These are phyloP conservation scores for Tausonia pullulans DNA, from an alignment of 1,284 basidiomycete species.

Conservation along the genomic window DNA sequence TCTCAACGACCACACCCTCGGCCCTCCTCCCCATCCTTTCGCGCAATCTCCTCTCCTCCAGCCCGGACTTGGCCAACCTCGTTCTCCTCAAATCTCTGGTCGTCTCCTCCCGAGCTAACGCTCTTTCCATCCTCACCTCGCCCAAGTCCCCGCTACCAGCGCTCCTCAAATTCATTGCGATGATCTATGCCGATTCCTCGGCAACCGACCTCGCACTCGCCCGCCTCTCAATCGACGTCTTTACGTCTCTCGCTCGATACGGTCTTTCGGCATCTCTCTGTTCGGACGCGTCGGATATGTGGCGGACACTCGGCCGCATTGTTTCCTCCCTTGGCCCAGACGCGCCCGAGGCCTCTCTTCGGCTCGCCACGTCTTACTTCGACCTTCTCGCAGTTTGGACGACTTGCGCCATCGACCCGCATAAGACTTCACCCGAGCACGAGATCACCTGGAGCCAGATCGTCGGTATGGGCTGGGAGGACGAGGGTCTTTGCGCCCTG, in stretches of 20 bases:
- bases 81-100: slow-evolving; percentile 51
- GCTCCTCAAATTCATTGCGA: slow-evolving; percentile 62
- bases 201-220: neutral
- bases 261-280: slow-evolving; percentile 49
- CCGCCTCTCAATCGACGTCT: slow-evolving; percentile 43
- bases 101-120: slow-evolving; percentile 53
- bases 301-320: slow-evolving; percentile 22
- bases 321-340: slow-evolving; percentile 24
- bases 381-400: slow-evolving; percentile 59
- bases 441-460: slow-evolving; percentile 85
- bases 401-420: slow-evolving; percentile 74
- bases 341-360: too few relatives aligned
- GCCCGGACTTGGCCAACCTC: slow-evolving; percentile 44
- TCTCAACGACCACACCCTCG: slow-evolving; percentile 30
- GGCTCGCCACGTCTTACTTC: slow-evolving; percentile 40
- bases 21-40: slow-evolving; percentile 46
- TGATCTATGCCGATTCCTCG: slow-evolving; percentile 22
- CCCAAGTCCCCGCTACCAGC: slow-evolving; percentile 42
- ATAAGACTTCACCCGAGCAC: slow-evolving; percentile 71
- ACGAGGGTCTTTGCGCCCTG: slow-evolving; percentile 40
- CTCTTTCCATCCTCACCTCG: slow-evolving; percentile 30
- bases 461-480: slow-evolving; percentile 58
- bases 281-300: slow-evolving; percentile 27
- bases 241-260: slow-evolving; percentile 57
- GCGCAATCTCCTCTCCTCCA: slow-evolving; percentile 32